phyloP scores from a whole-genome alignment of 2,329 filamentous ascomycete genomes.

The Trichoderma semiorbis region DNA sequence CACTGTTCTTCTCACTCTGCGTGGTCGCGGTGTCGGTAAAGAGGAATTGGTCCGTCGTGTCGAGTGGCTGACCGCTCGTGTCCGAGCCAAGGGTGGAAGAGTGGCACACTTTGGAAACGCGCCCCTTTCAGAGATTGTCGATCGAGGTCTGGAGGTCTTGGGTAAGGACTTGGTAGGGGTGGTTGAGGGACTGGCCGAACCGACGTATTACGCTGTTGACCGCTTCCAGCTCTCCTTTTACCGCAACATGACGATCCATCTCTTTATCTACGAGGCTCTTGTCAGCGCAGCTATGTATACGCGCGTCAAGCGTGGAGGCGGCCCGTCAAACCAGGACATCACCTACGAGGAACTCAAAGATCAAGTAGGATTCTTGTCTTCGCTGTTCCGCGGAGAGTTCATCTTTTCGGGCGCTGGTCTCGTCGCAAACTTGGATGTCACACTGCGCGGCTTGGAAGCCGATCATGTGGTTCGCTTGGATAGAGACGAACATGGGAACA shows the following conservation, averaged over 20 bases:
- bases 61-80: conserved; percentile 81
- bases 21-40: conserved; percentile 88
- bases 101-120: conserved; percentile 89
- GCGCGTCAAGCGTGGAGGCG: conserved; percentile 85
- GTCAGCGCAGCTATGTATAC: conserved; percentile 90
- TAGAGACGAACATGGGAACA: conserved; percentile 50
- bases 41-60: conserved; percentile 80
- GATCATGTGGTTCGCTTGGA: conserved; percentile 73
- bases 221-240: conserved; percentile 97
- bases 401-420: conserved; percentile 91
- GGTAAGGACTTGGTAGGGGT: conserved; percentile 84
- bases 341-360: conserved; percentile 67
- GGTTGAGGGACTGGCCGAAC: conserved; percentile 76
- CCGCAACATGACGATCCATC: conserved; percentile 97
- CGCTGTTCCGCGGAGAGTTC: conserved; percentile 93
- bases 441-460: conserved; percentile 69
- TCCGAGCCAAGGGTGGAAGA: conserved; percentile 80
- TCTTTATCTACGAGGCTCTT: conserved; percentile 91
- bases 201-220: conserved; percentile 92
- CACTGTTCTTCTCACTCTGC: conserved; percentile 84
- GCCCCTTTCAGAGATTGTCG: conserved; percentile 76
- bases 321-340: conserved; percentile 75
- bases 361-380: conserved; percentile 86
- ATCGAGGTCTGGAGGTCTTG: conserved; percentile 85
- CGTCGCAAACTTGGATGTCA: conserved; percentile 73